Base-by-base conservation (phyloP, 176 grass and related monocot genomes). In the Phyllostachys edulis region DNA sequence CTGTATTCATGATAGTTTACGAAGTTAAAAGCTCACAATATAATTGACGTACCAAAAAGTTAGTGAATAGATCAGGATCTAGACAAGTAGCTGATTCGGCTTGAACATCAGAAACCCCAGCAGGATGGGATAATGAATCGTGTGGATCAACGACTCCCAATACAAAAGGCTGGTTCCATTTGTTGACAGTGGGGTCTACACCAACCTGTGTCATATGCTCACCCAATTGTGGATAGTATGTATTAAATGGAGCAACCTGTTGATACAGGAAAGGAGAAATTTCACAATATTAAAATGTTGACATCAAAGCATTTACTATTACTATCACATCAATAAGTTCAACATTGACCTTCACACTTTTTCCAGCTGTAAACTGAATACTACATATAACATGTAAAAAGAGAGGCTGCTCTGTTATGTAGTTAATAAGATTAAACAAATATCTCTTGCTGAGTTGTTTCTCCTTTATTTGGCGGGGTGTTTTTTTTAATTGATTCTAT, bases 221-320 rank as follows among this genome's bases (percentile, higher is more conserved):
- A 60, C 71, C 84, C 75, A 99, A 79, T 82, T 92, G 90, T 34
- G 93, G 86, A 87, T 99, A 96, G 80, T 89, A 89, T 3, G 96
- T 96, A 92, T 99, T 99, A 83, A 99, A 99, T 81, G 96, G 96
- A 75, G 93, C 96, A 87, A 99, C 94, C 96, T 96, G 88, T 88
- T 78, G 71, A 74, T 67, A 85, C 26, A 72, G 40, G 56, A 86
- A 89, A 81, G 65, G 18, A 49, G 27, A 86, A 67, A 61, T 50
- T 86, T 45, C 56, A 21, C 46, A 24, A 45, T 34, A 72, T 18
- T 15, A 29, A 55, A 54, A 47, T 39, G 21, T 39, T 47, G 36
- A 39, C 32, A 37, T 37, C 38, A 60, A 78, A 7, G 47, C 47
- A 75, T 38, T 83, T 26, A 50, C 9, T 50, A 72, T 73, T 81